Base-by-base conservation (phyloP, 2,329 filamentous ascomycete species). In the Ilyonectria mors-panacis region DNA sequence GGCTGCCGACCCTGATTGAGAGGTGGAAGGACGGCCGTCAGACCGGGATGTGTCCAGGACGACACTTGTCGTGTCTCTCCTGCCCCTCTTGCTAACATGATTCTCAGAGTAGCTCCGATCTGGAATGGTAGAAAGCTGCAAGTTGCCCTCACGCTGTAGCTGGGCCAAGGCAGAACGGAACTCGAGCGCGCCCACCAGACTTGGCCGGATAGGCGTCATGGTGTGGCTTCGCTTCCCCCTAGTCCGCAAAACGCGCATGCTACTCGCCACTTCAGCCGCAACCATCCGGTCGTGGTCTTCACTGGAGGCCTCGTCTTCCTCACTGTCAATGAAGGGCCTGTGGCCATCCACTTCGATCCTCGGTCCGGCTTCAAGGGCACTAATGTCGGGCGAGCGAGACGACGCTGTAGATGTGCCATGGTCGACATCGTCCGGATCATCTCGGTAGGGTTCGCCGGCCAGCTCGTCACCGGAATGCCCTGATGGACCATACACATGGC, bases 151-250 rank as follows among this genome's bases (percentile, higher is more conserved):
- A 70, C 91, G 93, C 75, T 97, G 91, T 63, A 99, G 82, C 3
- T 94, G 94, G n/a, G 93, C 92, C 51, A 99, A 84, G 3, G 97
- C 92, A 2, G 95, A 95, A 73, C 95, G 89, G 75, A 99, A 99
- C 81, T 99, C 96, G 64, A 99, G 85, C 9, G 94, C 96, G 48
- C 96, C 96, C 4, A 99, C 92, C 53, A 99, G 84, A 83, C 96
- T 98, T 1, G 96, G 95, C 48, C 96, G 88, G 69, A 99, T 98
- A 0, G 94, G 93, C 7, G 91, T 95, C 67, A 95, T 88, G 2
- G 94, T 94, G 70, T 91, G 92, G 71, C 92, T 89, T 69, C 90
- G 88, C 50, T 86, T 86, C 53, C 89, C 86, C 35, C 85, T 84
- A 1, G 93, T 89, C 23, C 94, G 89, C 71, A 90, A 91, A 30